A percentile compares a stretch with the other conserved stretches of the same genome.
phyloP scores from a whole-genome alignment of 208 protist genomes.

The Jaenimonas drosophilae region DNA sequence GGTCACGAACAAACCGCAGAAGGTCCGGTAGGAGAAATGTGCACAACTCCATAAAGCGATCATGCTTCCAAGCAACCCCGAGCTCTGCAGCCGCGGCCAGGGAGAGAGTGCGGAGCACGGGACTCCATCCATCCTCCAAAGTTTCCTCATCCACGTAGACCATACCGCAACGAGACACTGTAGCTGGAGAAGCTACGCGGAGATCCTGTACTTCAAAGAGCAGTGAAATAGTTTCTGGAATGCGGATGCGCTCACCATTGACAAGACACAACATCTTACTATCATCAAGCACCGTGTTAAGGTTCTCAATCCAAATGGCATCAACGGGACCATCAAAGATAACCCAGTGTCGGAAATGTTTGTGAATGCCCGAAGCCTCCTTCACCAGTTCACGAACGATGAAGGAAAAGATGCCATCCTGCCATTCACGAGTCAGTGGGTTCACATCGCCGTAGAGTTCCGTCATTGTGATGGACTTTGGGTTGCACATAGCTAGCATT shows the following conservation, averaged over 20 bases:
- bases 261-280: conserved; percentile 97
- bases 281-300: conserved; percentile 98
- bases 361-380: conserved; percentile 21
- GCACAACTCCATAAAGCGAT: conserved; percentile 76
- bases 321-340: conserved; percentile 98
- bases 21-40: conserved; percentile 38
- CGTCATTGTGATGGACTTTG: conserved; percentile 93
- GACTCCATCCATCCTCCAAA: conserved; percentile 74
- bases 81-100: conserved; percentile 23
- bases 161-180: conserved; percentile 98
- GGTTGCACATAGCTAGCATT: conserved; percentile 69
- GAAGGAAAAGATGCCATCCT: conserved; percentile 90
- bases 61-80: conserved; percentile 41
- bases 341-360: conserved; percentile 87
- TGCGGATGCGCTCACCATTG: conserved; percentile 94
- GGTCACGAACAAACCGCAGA: conserved; percentile 64
- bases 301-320: conserved; percentile 97
- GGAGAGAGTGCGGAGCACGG: conserved; percentile 47
- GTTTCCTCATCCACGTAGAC: conserved; percentile 92
- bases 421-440: conserved; percentile 92
- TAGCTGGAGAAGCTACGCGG: conserved; percentile 95
- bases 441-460: conserved; percentile 95
- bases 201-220: conserved; percentile 99
- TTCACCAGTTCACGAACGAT: conserved; percentile 79
- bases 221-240: conserved; percentile 84